Evolutionary conservation across 2,329 filamentous ascomycete genomes (phyloP).

Genomic region (Aspergillus flavus): DNA sequence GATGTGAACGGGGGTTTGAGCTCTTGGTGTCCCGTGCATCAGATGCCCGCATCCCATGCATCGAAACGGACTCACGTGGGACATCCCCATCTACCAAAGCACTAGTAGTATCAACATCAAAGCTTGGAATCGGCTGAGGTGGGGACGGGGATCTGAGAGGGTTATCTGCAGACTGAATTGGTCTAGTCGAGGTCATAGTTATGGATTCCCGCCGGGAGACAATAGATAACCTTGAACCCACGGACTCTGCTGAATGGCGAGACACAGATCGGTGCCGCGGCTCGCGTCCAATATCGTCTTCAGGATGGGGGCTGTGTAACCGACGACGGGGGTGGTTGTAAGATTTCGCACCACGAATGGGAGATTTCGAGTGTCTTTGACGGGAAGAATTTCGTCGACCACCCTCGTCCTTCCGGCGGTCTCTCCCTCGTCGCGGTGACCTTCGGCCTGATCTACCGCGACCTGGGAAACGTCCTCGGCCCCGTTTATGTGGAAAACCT

Average conservation of each 20-base stretch:
- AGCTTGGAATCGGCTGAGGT: constrained; percentile 34
- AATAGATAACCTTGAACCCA: constrained; percentile 33
- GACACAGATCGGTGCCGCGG: constrained; percentile 38
- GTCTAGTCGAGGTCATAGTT: constrained; percentile 32
- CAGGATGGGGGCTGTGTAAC: constrained; percentile 31
- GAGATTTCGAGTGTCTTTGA: constrained; percentile 36
- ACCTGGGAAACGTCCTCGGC: constrained; percentile 38
- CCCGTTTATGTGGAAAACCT: constrained; percentile 37
- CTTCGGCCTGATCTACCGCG: constrained; percentile 36
- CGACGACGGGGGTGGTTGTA: constrained; percentile 31
- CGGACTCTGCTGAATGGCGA: constrained; percentile 37
- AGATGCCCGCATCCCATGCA: constrained; percentile 36
- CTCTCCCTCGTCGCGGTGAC: constrained; percentile 38
- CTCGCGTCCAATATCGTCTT: constrained; percentile 28
- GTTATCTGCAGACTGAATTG: constrained; percentile 33
- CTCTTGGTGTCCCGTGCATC: constrained; percentile 33
- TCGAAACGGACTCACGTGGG: constrained; percentile 36
- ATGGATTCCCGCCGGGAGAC: constrained; percentile 27
- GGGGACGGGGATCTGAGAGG: constrained; percentile 37
- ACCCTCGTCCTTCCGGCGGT: constrained; percentile 34
- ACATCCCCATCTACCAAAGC: constrained; percentile 34
- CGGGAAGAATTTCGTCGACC: constrained; percentile 31
- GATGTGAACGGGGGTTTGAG: constrained; percentile 43
- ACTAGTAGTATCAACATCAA: constrained; percentile 34
- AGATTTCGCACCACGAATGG: constrained; percentile 29